Evolutionary conservation across 345 rosid species (phyloP).

Genomic region (Bruguiera gymnorhiza): DNA sequence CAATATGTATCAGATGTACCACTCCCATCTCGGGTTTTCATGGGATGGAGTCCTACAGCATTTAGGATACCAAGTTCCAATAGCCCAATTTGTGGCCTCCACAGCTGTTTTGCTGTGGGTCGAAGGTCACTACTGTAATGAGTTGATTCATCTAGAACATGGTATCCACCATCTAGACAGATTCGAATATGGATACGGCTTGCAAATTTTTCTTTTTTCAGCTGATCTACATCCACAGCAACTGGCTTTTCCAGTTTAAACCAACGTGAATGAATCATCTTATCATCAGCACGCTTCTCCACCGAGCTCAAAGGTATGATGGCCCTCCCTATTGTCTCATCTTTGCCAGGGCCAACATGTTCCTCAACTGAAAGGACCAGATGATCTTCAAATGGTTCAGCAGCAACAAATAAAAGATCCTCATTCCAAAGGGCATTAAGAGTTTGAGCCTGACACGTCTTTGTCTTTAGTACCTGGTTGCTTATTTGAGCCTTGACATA

Average conservation of each 20-base stretch:
- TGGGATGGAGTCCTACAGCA: slow-evolving; percentile 33
- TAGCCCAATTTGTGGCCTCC: slow-evolving; percentile 35
- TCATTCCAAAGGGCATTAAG: slow-evolving; percentile 33
- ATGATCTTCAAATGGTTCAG: slow-evolving; percentile 35
- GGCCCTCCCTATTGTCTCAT: slow-evolving; percentile 33
- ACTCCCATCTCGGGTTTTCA: slow-evolving; percentile 34
- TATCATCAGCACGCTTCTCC: slow-evolving; percentile 34
- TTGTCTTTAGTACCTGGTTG: slow-evolving; percentile 31
- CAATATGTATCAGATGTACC: slow-evolving; percentile 35
- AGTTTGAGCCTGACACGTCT: slow-evolving; percentile 29
- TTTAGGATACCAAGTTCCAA: slow-evolving; percentile 31
- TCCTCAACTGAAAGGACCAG: slow-evolving; percentile 35
- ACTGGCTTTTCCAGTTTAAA: slow-evolving; percentile 36
- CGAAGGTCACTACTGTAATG: slow-evolving; percentile 35
- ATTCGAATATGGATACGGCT: slow-evolving; percentile 33
- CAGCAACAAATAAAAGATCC: slow-evolving; percentile 36
- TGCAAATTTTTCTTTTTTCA: slow-evolving; percentile 32
- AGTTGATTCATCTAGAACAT: slow-evolving; percentile 37
- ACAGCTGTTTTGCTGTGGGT: slow-evolving; percentile 34
- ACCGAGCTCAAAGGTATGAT: slow-evolving; percentile 26
- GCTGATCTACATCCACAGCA: slow-evolving; percentile 29
- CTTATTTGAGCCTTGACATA: slow-evolving; percentile 33
- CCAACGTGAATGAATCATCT: slow-evolving; percentile 34
- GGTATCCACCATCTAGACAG: slow-evolving; percentile 36
- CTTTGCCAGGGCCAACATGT: slow-evolving; percentile 30